These are phyloP conservation scores for Pseudogymnoascus sp. DNA, from an alignment of 2,329 filamentous ascomycete species.

Conservation along the genomic window DNA sequence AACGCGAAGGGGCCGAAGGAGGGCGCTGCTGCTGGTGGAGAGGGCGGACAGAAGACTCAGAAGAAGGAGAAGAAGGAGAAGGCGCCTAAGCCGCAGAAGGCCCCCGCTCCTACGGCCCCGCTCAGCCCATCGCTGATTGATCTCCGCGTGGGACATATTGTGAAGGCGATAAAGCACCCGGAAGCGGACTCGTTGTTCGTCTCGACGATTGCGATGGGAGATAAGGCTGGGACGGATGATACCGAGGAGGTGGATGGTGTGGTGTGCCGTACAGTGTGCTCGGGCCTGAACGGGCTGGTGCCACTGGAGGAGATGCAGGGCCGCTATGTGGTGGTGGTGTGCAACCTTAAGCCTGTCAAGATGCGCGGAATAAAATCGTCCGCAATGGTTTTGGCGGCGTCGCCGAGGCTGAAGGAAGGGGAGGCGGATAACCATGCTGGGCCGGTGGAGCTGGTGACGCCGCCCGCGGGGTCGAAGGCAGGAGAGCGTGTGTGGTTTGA, in stretches of 20 bases:
- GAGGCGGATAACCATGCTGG: slow-evolving; percentile 79
- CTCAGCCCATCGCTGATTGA: slow-evolving; percentile 83
- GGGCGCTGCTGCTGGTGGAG: slow-evolving; percentile 31
- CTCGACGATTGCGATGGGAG: slow-evolving; percentile 89
- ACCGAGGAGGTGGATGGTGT: slow-evolving; percentile 87
- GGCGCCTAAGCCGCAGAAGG: slow-evolving; percentile 64
- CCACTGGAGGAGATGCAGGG: slow-evolving; percentile 95
- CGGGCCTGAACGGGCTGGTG: slow-evolving; percentile 84
- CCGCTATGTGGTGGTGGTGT: slow-evolving; percentile 89
- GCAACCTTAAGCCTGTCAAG: slow-evolving; percentile 97
- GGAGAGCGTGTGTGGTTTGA: slow-evolving; percentile 90
- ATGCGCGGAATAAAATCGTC: slow-evolving; percentile 81
- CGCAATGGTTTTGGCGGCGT: slow-evolving; percentile 93
- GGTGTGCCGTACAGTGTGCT: slow-evolving; percentile 90
- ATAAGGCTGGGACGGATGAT: slow-evolving; percentile 76
- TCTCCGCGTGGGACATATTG: slow-evolving; percentile 90
- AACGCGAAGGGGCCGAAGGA: slow-evolving; percentile 42
- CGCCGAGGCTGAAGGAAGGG: slow-evolving; percentile 71
- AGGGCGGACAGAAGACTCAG: slow-evolving; percentile 42
- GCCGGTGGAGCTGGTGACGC: slow-evolving; percentile 83
- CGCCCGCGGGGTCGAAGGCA: slow-evolving; percentile 67
- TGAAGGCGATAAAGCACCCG: slow-evolving; percentile 90
- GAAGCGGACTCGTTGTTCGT: slow-evolving; percentile 95
- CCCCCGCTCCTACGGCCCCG: slow-evolving; percentile 60
- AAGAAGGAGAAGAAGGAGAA: slow-evolving; percentile 91